These are phyloP conservation scores for Handroanthus guayacan DNA, from an alignment of 257 asterid genomes.

Conservation along the genomic window DNA sequence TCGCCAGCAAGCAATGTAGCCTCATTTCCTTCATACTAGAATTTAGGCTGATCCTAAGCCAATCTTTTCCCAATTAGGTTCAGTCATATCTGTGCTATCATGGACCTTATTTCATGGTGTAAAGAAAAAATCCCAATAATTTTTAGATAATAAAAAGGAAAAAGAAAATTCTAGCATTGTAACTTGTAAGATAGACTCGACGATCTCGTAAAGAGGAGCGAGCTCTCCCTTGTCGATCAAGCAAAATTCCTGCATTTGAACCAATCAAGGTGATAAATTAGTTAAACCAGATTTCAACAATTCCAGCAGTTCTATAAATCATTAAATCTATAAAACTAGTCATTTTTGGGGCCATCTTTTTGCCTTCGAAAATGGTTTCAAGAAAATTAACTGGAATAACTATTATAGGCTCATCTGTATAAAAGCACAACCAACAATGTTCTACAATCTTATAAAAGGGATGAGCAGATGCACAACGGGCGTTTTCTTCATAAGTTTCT, in stretches of 20 bases:
- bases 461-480: too few relatives aligned
- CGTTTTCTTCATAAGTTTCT: too few relatives aligned
- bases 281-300: constrained; percentile 25
- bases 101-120: background rate
- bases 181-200: constrained; percentile 38
- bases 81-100: background rate
- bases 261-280: background rate
- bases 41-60: background rate
- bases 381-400: too few relatives aligned
- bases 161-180: constrained; percentile 21
- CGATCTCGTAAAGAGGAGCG: constrained; percentile 43
- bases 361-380: too few relatives aligned
- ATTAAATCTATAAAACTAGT: too few relatives aligned
- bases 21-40: background rate
- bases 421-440: too few relatives aligned
- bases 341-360: too few relatives aligned
- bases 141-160: background rate
- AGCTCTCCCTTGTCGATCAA: constrained; percentile 44
- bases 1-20: background rate
- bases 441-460: too few relatives aligned
- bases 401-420: too few relatives aligned
- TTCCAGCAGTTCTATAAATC: constrained; percentile 11
- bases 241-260: constrained; percentile 41
- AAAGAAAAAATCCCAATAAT: background rate
- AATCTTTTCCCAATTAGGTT: background rate